These are phyloP conservation scores for Hibiscus mutabilis DNA, from an alignment of 345 rosid species.

Conservation along the genomic window DNA sequence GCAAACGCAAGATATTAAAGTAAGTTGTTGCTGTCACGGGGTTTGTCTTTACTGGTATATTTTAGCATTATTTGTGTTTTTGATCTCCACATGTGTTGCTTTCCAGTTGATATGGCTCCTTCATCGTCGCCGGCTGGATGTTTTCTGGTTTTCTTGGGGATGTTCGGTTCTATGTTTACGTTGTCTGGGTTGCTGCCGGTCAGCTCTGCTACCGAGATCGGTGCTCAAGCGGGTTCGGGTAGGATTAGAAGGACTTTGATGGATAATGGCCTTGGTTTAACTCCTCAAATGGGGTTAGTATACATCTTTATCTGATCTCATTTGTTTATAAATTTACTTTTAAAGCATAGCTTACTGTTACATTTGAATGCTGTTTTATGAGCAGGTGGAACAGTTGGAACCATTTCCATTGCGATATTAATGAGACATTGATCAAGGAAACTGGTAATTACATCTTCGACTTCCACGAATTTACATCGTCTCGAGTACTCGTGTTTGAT, in stretches of 20 bases:
- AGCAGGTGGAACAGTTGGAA: conserved; percentile 65
- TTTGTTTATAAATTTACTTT: conserved; percentile 5
- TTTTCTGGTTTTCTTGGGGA: neutral
- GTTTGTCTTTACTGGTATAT: neutral
- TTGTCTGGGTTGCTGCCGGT: neutral
- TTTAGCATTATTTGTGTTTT: neutral
- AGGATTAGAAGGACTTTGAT: conserved; percentile 32
- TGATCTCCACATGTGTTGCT: neutral
- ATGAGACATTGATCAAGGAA: conserved; percentile 40
- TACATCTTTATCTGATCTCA: neutral
- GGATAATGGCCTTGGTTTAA: conserved; percentile 41
- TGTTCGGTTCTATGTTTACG: neutral
- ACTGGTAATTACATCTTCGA: conserved; percentile 28
- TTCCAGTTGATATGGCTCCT: neutral
- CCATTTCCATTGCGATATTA: conserved; percentile 36
- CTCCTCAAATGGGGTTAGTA: conserved; percentile 73
- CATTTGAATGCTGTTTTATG: neutral
- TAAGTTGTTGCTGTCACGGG: conserved; percentile 4
- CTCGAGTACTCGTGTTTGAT: neutral
- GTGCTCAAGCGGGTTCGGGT: neutral
- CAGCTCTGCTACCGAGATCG: neutral
- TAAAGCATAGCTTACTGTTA: neutral
- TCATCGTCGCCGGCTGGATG: neutral
- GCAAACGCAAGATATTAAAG: neutral
- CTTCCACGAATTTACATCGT: neutral